Percentiles rank a stretch among this genome's conserved stretches.
phyloP scores from a whole-genome alignment of 2,329 filamentous ascomycete species.

The Aspergillus amoenus region DNA sequence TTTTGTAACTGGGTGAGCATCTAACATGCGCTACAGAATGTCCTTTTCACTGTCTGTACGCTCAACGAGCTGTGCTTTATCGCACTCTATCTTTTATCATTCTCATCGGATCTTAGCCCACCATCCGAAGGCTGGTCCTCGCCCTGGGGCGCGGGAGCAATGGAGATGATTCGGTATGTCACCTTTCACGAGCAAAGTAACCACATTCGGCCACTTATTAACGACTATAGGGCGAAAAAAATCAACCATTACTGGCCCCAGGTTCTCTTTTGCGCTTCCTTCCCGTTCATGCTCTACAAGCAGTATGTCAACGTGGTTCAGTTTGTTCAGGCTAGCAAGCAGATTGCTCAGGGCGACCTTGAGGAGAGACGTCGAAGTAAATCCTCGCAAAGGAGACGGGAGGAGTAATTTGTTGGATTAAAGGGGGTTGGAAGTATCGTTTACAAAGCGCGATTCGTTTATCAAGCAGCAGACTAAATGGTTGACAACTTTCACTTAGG shows the following conservation, averaged over 20 bases:
- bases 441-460: too few species aligned
- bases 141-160: slow-evolving; percentile 84
- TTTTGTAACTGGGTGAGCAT: neutral
- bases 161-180: slow-evolving; percentile 71
- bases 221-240: slow-evolving; percentile 71
- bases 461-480: too few species aligned
- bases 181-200: neutral
- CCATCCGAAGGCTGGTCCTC: slow-evolving; percentile 58
- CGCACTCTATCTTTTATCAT: slow-evolving; percentile 93
- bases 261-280: slow-evolving; percentile 76
- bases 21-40: slow-evolving; percentile 57
- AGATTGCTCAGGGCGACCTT: slow-evolving; percentile 88
- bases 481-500: too few species aligned
- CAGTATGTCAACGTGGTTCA: slow-evolving; percentile 94
- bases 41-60: slow-evolving; percentile 85
- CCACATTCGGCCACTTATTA: neutral
- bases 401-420: neutral
- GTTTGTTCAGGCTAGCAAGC: slow-evolving; percentile 86
- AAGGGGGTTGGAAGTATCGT: too few species aligned
- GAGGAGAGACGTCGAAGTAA: slow-evolving; percentile 18
- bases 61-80: slow-evolving; percentile 98
- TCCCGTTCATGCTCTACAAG: slow-evolving; percentile 86
- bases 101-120: slow-evolving; percentile 75
- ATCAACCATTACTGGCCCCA: slow-evolving; percentile 73
- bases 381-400: neutral